Evolutionary conservation across 257 asterid species (phyloP).

Genomic region (Salvia splendens): DNA sequence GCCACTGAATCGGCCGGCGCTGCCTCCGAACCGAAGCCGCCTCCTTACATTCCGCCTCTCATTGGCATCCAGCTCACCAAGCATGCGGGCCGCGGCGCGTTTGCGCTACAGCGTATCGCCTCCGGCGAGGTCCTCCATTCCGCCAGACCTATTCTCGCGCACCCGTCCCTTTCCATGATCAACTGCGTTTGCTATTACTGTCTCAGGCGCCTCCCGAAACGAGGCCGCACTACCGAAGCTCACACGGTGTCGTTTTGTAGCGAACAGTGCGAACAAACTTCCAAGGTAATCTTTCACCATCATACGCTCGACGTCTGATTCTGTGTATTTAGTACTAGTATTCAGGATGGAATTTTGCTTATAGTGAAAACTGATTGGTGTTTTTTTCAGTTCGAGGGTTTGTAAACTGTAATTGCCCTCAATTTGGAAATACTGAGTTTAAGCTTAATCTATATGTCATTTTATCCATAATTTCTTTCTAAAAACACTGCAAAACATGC

Average conservation of each 20-base stretch:
- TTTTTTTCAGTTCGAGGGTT: not conserved
- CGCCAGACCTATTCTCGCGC: constrained; percentile 61
- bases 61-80: constrained; percentile 50
- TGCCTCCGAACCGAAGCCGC: constrained; percentile 25
- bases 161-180: constrained; percentile 59
- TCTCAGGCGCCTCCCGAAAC: constrained; percentile 47
- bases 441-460: not conserved
- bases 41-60: constrained; percentile 52
- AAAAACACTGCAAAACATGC: not conserved
- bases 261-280: constrained; percentile 47
- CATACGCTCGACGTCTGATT: not conserved
- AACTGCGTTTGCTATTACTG: constrained; percentile 65
- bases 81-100: constrained; percentile 65
- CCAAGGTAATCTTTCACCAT: constrained; percentile 41
- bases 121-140: constrained; percentile 78
- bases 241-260: constrained; percentile 52
- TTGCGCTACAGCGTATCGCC: constrained; percentile 61
- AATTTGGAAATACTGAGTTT: not conserved
- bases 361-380: not conserved
- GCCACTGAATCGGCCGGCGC: constrained; percentile 23
- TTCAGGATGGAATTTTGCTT: not conserved
- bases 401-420: not conserved
- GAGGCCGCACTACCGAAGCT: constrained; percentile 18
- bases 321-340: not conserved
- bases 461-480: not conserved